Conservation (phyloP, 345 rosid species). For the Gossypium sturtianum region DNA sequence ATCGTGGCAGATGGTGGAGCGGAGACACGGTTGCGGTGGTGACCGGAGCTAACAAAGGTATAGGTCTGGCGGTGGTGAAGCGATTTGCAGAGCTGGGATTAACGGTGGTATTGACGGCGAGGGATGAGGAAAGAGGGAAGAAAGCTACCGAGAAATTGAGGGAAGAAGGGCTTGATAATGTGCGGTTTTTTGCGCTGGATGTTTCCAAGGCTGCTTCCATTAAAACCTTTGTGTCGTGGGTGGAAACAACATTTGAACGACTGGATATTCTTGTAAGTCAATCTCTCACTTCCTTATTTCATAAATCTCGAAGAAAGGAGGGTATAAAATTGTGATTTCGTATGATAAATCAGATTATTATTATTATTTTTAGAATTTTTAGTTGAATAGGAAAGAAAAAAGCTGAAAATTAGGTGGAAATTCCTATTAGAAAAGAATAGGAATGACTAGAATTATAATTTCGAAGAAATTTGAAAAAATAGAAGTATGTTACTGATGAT, state of each 20-base stretch:
- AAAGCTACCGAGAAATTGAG: slow-evolving; percentile 46
- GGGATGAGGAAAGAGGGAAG: slow-evolving; percentile 53
- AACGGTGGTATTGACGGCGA: slow-evolving; percentile 65
- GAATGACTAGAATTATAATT: no score
- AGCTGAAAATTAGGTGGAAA: accelerated
- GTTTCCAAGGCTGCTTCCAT: slow-evolving; percentile 59
- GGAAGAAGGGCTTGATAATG: slow-evolving; percentile 28
- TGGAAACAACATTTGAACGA: slow-evolving; percentile 31
- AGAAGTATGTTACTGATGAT: no score
- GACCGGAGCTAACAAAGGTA: slow-evolving; percentile 88
- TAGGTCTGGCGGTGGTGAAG: slow-evolving; percentile 72
- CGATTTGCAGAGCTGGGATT: slow-evolving; percentile 53
- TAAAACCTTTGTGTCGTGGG: slow-evolving; percentile 46
- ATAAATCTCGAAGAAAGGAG: neutral
- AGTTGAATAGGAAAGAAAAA: no score
- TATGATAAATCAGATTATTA: no score
- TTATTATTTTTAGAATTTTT: no score
- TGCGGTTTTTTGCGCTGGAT: slow-evolving; percentile 51
- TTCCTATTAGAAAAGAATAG: no score
- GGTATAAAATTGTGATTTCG: no score
- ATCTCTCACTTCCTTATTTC: neutral
- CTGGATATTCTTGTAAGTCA: slow-evolving; percentile 63
- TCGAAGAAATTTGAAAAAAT: no score
- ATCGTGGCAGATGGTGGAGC: slow-evolving; percentile 67
- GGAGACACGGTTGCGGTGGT: slow-evolving; percentile 62